These are phyloP conservation scores for Dioszegia crocea DNA, from an alignment of 768 basidiomycete genomes.

Conservation along the genomic window DNA sequence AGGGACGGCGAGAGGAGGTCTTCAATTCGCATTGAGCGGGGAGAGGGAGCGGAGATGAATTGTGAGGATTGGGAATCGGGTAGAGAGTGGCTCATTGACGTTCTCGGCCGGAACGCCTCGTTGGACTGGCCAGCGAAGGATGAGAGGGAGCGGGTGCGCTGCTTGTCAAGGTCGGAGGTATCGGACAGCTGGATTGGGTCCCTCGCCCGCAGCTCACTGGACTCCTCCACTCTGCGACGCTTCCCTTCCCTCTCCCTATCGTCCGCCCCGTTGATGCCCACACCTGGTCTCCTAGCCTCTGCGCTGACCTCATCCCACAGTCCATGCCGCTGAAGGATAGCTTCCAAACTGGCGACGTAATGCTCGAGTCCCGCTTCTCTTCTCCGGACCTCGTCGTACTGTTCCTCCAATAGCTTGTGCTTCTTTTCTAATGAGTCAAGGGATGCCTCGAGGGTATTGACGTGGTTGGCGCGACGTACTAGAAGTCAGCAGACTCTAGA, in stretches of 20 bases:
- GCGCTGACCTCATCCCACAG: slow-evolving; percentile 11
- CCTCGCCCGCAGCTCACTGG: too few relatives aligned
- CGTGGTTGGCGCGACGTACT: slow-evolving; percentile 36
- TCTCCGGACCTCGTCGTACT: slow-evolving; percentile 9
- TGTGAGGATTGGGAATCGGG: neutral
- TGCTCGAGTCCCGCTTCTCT: slow-evolving; percentile 17
- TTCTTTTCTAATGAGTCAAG: slow-evolving; percentile 5
- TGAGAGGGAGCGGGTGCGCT: too few relatives aligned
- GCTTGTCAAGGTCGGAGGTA: too few relatives aligned
- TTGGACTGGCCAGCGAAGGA: too few relatives aligned
- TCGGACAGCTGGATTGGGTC: too few relatives aligned
- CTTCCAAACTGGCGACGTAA: slow-evolving; percentile 26
- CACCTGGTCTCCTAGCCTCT: neutral
- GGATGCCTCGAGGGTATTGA: slow-evolving; percentile 23
- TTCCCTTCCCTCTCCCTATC: neutral
- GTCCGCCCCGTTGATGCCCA: too few relatives aligned
- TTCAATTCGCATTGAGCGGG: slow-evolving; percentile 18
- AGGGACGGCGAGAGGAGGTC: slow-evolving; percentile 15
- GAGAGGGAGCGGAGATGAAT: slow-evolving; percentile 1
- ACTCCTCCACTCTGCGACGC: neutral
- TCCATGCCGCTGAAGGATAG: slow-evolving; percentile 17
- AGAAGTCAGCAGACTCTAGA: slow-evolving; percentile 2
- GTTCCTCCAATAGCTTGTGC: slow-evolving; percentile 2
- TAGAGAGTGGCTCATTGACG: too few relatives aligned
- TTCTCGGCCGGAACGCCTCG: too few relatives aligned